These are phyloP conservation scores for Abortiporus biennis DNA, from an alignment of 1,284 basidiomycete genomes.

Conservation along the genomic window DNA sequence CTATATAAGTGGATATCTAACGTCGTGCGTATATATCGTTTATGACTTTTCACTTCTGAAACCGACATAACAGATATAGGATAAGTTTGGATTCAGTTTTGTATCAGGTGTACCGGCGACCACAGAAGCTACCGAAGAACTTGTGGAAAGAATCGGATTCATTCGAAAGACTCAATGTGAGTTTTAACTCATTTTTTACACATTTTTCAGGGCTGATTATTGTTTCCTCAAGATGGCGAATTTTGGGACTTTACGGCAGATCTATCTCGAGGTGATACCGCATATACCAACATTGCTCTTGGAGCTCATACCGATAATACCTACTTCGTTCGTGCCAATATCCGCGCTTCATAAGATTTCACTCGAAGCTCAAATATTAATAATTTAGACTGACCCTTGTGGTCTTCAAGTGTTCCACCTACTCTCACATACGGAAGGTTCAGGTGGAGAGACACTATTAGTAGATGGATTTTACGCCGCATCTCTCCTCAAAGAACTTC, in stretches of 20 bases:
- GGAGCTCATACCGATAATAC: constrained; percentile 95
- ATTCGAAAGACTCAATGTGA: constrained; percentile 93
- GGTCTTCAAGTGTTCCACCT: constrained; percentile 96
- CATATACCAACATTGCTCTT: constrained; percentile 86
- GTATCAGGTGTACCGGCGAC: constrained; percentile 78
- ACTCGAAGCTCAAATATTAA: neutral
- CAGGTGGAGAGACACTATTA: constrained; percentile 84
- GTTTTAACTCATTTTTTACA: constrained; percentile 14
- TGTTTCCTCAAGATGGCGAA: constrained; percentile 58
- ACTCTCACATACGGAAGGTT: constrained; percentile 77
- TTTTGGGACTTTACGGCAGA: constrained; percentile 98
- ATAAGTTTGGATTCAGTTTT: constrained; percentile 87
- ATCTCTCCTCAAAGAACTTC: constrained; percentile 64
- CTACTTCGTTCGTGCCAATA: constrained; percentile 65
- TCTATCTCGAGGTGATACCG: constrained; percentile 85
- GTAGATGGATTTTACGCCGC: constrained; percentile 96
- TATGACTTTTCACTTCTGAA: neutral
- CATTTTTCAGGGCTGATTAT: neutral
- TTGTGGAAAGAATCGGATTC: constrained; percentile 76
- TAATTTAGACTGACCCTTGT: constrained; percentile 78
- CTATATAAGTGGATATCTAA: constrained; percentile 80
- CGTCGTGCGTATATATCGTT: constrained; percentile 49
- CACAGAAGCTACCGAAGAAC: constrained; percentile 78
- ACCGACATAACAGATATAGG: too few relatives aligned
- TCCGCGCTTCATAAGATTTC: constrained; percentile 1